Base-by-base conservation (phyloP, 805 yeast species). In the Spencermartinsiella europaea region DNA sequence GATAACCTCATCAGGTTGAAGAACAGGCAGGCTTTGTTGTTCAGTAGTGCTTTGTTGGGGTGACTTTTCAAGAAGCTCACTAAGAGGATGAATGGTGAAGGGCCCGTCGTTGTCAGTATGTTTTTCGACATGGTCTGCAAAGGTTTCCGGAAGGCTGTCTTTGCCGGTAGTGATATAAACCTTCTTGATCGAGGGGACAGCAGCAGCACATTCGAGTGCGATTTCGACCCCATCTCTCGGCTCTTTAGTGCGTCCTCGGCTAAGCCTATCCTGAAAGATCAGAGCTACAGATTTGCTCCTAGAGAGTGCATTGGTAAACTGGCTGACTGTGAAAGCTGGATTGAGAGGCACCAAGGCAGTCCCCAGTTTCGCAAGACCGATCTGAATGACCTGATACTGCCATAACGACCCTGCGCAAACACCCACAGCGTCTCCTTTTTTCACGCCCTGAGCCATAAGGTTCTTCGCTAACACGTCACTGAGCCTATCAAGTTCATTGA, bases 291-390 rank as follows among this genome's bases (percentile, higher is more conserved):
- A 43, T n/a, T 54, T 52, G n/a, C 56, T 50, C 12, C 52, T 42
- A 2, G 20, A 40, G 34, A 61, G 38, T 2, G 64, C 65, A 10
- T 54, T 44, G 8, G 47, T 40, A 39, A 56, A 50, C 52, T 61
- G 65, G 16, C 44, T 40, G 21, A 48, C 49, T 4, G 63, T 60
- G 45, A 60, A 61, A 1, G 63, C 61, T 7, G 64, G 61, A 40
- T 61, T 61, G 28, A 61, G 45, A 2, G 65, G 65, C 2, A 61
- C 60, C 48, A 59, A 45, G 12, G 59, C 52, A 3, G 61, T 58
- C 4, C 65, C 65, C 1, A 58, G 43, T 34, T 53, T 51, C 14
- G 60, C 61, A 37, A 61, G 50, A 16, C 57, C 64, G 31, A 59
- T 37, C 45, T 60, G 62, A 2, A 58, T 38, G 10, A 54, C 62